A percentile compares a stretch with the other conserved stretches of the same genome.
These are phyloP conservation scores for Fomitopsis pulvina DNA, from an alignment of 768 basidiomycete species.

Conservation along the genomic window DNA sequence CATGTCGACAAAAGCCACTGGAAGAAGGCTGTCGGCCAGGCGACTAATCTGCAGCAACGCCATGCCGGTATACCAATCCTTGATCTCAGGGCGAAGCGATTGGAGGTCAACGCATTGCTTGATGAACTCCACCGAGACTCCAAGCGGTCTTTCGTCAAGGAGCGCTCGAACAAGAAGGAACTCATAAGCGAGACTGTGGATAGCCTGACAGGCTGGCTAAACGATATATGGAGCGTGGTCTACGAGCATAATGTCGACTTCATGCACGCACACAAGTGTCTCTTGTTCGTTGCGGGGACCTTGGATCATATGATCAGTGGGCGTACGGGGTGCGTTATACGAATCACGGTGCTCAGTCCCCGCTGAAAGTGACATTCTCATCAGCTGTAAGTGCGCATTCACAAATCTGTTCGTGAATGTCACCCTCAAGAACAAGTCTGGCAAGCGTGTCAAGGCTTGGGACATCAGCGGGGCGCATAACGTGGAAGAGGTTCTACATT, in stretches of 20 bases:
- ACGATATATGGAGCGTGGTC: constrained; percentile 54
- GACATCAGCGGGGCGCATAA: constrained; percentile 39
- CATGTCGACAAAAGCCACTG: constrained; percentile 30
- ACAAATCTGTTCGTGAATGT: constrained; percentile 41
- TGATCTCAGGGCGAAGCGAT: constrained; percentile 46
- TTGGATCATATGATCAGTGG: constrained; percentile 36
- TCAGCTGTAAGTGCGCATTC: constrained; percentile 51
- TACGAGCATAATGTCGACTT: constrained; percentile 54
- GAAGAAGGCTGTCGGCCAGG: constrained; percentile 33
- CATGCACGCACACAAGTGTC: constrained; percentile 44
- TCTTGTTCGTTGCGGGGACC: constrained; percentile 44
- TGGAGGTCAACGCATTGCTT: constrained; percentile 46
- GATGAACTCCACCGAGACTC: constrained; percentile 47
- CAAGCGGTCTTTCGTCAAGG: constrained; percentile 46
- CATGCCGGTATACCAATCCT: constrained; percentile 40
- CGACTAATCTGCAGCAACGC: constrained; percentile 31
- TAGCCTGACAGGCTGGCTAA: constrained; percentile 51
- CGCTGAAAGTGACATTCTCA: background rate
- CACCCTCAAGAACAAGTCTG: constrained; percentile 35
- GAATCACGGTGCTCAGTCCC: background rate
- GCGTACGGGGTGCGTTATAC: constrained; percentile 29
- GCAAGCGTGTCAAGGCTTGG: constrained; percentile 43
- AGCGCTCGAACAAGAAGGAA: constrained; percentile 47
- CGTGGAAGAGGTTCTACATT: constrained; percentile 41
- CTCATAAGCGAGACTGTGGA: constrained; percentile 50